Evolutionary conservation across 306 rosid species (phyloP).

Genomic region (Vigna trinervia): DNA sequence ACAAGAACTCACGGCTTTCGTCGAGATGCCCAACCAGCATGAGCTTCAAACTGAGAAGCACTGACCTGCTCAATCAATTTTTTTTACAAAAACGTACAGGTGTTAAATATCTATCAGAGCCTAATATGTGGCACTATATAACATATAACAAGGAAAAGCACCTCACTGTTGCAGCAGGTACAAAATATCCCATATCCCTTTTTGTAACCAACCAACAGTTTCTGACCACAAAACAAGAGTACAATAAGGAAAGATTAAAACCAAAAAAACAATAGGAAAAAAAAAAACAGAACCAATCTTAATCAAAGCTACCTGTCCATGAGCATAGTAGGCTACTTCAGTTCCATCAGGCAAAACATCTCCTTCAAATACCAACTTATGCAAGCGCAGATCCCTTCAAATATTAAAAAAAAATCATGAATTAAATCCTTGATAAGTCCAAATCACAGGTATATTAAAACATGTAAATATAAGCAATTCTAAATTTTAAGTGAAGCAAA

Average conservation of each 20-base stretch:
- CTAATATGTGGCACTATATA: constrained; percentile 28
- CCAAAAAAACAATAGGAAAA: constrained; percentile 21
- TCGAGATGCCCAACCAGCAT: constrained; percentile 94
- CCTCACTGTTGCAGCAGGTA: constrained; percentile 83
- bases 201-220: constrained; percentile 76
- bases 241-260: constrained; percentile 44
- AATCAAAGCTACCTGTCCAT: constrained; percentile 69
- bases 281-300: constrained; percentile 11
- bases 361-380: constrained; percentile 87
- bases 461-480: neutral
- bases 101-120: constrained; percentile 4
- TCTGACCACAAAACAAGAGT: constrained; percentile 56
- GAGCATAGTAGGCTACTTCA: constrained; percentile 76
- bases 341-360: constrained; percentile 85
- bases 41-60: constrained; percentile 92
- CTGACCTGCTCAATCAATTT: constrained; percentile 67
- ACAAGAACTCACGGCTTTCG: constrained; percentile 92
- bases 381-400: constrained; percentile 84
- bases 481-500: constrained; percentile 1
- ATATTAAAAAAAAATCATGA: neutral
- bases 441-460: neutral
- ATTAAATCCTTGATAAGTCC: constrained; percentile 22
- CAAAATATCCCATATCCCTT: constrained; percentile 74
- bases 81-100: neutral
- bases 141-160: constrained; percentile 40